These are phyloP conservation scores for Nasturtium officinale DNA, from an alignment of 345 rosid genomes.

Conservation along the genomic window DNA sequence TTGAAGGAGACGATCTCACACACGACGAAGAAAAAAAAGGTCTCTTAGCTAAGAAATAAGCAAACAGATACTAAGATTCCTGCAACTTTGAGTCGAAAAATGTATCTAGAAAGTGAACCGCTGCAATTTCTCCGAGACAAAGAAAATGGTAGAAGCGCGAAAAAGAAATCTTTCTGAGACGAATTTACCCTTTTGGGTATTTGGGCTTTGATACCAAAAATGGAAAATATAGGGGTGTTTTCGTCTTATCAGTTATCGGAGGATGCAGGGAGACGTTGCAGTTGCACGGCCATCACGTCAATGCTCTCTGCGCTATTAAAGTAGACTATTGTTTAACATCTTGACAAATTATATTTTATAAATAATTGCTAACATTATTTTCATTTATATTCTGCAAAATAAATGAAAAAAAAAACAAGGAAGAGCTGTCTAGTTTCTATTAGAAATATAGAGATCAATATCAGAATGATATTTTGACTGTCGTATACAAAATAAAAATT, in stretches of 20 bases:
- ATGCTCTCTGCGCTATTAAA: constrained; percentile 5
- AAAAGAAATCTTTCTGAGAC: constrained; percentile 22
- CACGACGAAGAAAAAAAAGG: not conserved
- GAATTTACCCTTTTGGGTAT: constrained; percentile 29
- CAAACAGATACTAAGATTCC: too few species aligned
- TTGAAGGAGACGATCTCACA: constrained; percentile 22
- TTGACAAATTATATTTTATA: not conserved
- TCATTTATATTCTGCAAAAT: not conserved
- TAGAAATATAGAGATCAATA: too few species aligned
- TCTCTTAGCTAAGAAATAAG: not conserved
- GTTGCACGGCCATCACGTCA: constrained; percentile 40
- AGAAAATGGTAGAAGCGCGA: constrained; percentile 40
- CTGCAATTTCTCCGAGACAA: constrained; percentile 17
- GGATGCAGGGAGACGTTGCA: constrained; percentile 39
- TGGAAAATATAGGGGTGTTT: constrained; percentile 4
- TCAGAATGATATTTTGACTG: too few species aligned
- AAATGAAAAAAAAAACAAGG: too few species aligned
- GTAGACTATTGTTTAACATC: not conserved
- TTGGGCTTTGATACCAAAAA: constrained; percentile 12
- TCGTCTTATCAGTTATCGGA: not conserved
- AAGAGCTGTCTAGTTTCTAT: too few species aligned
- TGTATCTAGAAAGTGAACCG: too few species aligned
- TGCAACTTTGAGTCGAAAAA: too few species aligned
- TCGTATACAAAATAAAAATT: too few species aligned
- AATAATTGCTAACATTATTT: not conserved